Percentiles rank a stretch among this genome's conserved stretches.
Evolutionary conservation across 495 filamentous ascomycete genomes (phyloP).

Genomic region (Chaetomidium leptoderma): DNA sequence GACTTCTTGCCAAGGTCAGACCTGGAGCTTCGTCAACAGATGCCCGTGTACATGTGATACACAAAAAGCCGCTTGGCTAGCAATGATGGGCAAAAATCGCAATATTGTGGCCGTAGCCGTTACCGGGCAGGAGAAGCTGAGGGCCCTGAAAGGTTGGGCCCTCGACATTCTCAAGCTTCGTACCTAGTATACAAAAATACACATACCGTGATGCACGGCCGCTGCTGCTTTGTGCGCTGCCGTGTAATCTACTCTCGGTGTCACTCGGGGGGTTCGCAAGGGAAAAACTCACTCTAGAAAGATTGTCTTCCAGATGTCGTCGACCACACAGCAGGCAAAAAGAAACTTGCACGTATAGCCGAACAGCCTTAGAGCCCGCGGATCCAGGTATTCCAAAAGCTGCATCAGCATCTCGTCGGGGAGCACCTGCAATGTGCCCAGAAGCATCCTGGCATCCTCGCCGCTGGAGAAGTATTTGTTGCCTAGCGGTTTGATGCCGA

Average conservation of each 20-base stretch:
- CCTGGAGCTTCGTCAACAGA: slow-evolving; percentile 22
- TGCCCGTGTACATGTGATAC: not conserved
- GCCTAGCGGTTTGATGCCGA: slow-evolving; percentile 81
- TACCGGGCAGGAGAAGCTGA: not conserved
- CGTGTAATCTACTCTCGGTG: not conserved
- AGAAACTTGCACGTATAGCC: slow-evolving; percentile 85
- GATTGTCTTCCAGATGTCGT: slow-evolving; percentile 87
- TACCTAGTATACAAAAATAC: not conserved
- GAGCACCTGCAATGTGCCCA: slow-evolving; percentile 59
- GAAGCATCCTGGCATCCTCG: slow-evolving; percentile 58
- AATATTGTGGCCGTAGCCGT: not conserved
- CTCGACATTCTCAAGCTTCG: not conserved
- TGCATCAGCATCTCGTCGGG: slow-evolving; percentile 80
- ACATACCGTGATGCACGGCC: not conserved
- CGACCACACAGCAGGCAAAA: slow-evolving; percentile 78
- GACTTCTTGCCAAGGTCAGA: slow-evolving; percentile 21
- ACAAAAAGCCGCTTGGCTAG: slow-evolving; percentile 1
- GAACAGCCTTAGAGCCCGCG: slow-evolving; percentile 55
- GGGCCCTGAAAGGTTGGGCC: not conserved
- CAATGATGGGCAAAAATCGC: not conserved
- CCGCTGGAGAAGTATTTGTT: slow-evolving; percentile 68
- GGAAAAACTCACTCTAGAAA: slow-evolving; percentile 71
- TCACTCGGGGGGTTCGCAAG: not conserved
- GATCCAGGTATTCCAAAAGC: slow-evolving; percentile 71
- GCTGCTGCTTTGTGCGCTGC: not conserved